Base-by-base conservation (phyloP, 1,284 basidiomycete genomes). In the Tilletia caries region DNA sequence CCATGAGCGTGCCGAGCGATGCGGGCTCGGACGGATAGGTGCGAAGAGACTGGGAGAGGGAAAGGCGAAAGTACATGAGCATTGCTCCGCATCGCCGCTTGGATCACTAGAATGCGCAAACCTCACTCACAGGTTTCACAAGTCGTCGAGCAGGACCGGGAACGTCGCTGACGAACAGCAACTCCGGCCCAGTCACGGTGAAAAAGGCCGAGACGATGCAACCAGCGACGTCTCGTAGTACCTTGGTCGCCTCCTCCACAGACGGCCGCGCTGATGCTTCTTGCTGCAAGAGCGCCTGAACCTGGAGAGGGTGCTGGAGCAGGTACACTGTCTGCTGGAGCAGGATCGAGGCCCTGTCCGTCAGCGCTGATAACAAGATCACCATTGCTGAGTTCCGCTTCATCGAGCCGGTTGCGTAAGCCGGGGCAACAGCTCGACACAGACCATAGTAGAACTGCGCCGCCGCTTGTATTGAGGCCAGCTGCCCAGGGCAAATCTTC, bases 291-390 rank as follows among this genome's bases (percentile, higher is more conserved):
- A 93, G 85, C 69, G 89, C 90, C 0, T 89, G 88, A 25, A 96
- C 87, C 75, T 92, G 90, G 76, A 93, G 91, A 6, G 95, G 93
- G 84, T 96, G 94, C 0, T 92, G 91, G 67, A 95, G 86, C 0
- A 92, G 91, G 76, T 94, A 93, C 80, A 93, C 93, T 69, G 95
- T 84, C 71, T 93, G 91, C 79, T 93, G 92, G 0, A 98, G 85
- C n/a, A 95, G 87, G 44, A 88, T 84, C 23, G 94, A 85, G 0
- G 89, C 89, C 68, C 88, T 88, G 1, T 86, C 85, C 1, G 88
- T 87, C 81, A 92, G 92, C 15, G 88, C 88, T 0, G 86, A 86
- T 44, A 93, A 85, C 68, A 69, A 25, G 68, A 67, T 27, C 69
- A 70, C 13, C 70, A 71, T 23, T 41, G 37, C 2, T 48, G 69